A percentile compares a stretch with the other conserved stretches of the same genome.
These are phyloP conservation scores for Coniochaeta sp. DNA, from an alignment of 2,329 filamentous ascomycete species.

Conservation along the genomic window DNA sequence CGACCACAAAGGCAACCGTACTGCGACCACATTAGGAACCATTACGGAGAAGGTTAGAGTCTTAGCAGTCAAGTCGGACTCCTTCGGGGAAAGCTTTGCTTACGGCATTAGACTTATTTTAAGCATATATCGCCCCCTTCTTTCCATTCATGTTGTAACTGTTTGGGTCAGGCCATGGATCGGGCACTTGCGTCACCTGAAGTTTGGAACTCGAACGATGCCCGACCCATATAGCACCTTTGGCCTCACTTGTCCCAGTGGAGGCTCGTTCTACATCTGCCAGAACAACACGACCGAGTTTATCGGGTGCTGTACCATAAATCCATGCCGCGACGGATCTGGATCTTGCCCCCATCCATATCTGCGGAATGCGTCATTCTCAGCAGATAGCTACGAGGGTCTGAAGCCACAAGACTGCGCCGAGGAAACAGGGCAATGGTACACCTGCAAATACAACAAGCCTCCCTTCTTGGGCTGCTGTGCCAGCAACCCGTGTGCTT, in stretches of 20 bases:
- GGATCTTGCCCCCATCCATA: slow-evolving; percentile 3
- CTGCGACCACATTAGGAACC: not conserved
- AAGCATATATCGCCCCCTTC: not conserved
- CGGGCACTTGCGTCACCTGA: not conserved
- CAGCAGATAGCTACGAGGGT: slow-evolving; percentile 11
- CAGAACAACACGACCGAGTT: slow-evolving; percentile 21
- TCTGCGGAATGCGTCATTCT: slow-evolving; percentile 5
- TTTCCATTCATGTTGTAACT: not conserved
- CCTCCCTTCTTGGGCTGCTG: slow-evolving; percentile 33
- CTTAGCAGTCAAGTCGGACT: not conserved
- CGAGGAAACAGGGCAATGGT: slow-evolving; percentile 20
- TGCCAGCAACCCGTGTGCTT: slow-evolving; percentile 21
- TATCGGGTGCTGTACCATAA: slow-evolving; percentile 30
- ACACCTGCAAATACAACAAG: slow-evolving; percentile 19
- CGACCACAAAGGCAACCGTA: not conserved
- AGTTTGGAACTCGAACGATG: not conserved
- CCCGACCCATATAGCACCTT: not conserved
- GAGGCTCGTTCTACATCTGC: slow-evolving; percentile 29
- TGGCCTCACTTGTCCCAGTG: slow-evolving; percentile 18
- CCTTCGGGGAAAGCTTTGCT: not conserved
- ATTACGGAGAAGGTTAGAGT: not conserved
- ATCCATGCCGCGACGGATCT: slow-evolving; percentile 9
- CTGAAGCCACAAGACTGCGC: slow-evolving; percentile 25
- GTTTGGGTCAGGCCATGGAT: not conserved
- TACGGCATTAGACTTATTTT: not conserved